Evolutionary conservation across 1,284 basidiomycete species (phyloP), one percentile per base, ranked within the genome.

Genomic region (Tilletia horrida): DNA sequence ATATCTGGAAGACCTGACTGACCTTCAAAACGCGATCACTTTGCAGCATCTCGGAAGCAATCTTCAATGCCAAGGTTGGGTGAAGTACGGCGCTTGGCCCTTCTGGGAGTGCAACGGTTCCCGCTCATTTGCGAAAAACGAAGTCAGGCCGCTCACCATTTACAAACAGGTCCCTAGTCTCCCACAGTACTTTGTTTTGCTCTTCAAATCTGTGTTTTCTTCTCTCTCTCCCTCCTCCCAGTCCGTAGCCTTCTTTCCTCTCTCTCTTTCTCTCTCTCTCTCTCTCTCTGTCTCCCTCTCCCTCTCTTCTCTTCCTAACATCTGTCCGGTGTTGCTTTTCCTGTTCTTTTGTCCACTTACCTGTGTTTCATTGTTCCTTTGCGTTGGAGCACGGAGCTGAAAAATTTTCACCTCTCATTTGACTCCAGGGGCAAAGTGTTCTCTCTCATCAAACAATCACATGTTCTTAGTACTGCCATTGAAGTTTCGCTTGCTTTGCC

Each of bases 51-150:
- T 70, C 74, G 18, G 73, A 74, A 59, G 74, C 73, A 27, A 71
- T 74, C 48, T 73, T 76, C 52, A 72, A 72, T 29, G 74, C 74
- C 3, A 76, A 74, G 67, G 68, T 71, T 4, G 74, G 68, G 66
- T 76, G 55, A 59, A 59, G 55, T 35, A 59, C 25, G 35, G 35
- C 11, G 35, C 35, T 40, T 40, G 35, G 35, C 35, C 35, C 6
- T 11, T 40, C 35, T 40, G 35, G 11, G 35, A 40, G 35, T 40
- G 11, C 35, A 6, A 40, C 35, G 35, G 11, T 40, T 4, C 11
- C 35, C 35, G 35, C 35, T 11, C 11, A 4, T 40, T 40, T 40
- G 35, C 35, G 35, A 4, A 11, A 40, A 6, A 4, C 11, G 6
- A 40, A 11, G 35, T 40, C 35, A 40, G 35, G 6, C 35, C 35